phyloP scores from a whole-genome alignment of 495 filamentous ascomycete species.

The Talaromyces thailandensis region DNA sequence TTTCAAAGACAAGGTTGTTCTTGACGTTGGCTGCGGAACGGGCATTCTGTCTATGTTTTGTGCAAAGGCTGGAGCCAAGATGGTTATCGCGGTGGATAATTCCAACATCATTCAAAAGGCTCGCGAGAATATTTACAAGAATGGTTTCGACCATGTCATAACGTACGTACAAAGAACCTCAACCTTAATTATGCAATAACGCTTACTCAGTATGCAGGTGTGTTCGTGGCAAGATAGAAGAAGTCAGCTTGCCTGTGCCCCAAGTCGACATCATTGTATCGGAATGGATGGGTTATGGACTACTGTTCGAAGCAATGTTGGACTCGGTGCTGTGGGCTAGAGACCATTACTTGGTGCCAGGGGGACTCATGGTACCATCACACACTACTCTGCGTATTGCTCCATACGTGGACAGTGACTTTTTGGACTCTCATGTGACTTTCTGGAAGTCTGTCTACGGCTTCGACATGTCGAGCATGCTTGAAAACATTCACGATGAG shows the following conservation, averaged over 20 bases:
- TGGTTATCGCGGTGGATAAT: slow-evolving; percentile 89
- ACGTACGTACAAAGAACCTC: slow-evolving; percentile 34
- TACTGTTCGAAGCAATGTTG: slow-evolving; percentile 92
- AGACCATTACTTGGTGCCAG: slow-evolving; percentile 69
- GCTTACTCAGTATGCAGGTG: slow-evolving; percentile 25
- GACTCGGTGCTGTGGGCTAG: slow-evolving; percentile 86
- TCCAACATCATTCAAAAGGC: slow-evolving; percentile 88
- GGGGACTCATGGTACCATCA: slow-evolving; percentile 82
- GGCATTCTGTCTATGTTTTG: slow-evolving; percentile 94
- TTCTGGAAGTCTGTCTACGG: slow-evolving; percentile 66
- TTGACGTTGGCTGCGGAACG: slow-evolving; percentile 91
- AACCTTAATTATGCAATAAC: slow-evolving; percentile 7
- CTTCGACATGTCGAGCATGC: slow-evolving; percentile 49
- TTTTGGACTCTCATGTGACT: slow-evolving; percentile 50
- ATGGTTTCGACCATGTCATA: slow-evolving; percentile 71
- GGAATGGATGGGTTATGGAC: slow-evolving; percentile 96
- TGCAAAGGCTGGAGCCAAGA: slow-evolving; percentile 78
- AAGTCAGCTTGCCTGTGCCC: slow-evolving; percentile 67
- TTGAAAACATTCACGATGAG: slow-evolving; percentile 49
- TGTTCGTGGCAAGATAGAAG: slow-evolving; percentile 87
- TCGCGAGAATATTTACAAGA: slow-evolving; percentile 72
- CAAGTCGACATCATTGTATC: slow-evolving; percentile 93
- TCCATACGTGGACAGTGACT: slow-evolving; percentile 78
- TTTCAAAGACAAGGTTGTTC: slow-evolving; percentile 82
- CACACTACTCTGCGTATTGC: slow-evolving; percentile 82